Base-by-base conservation (phyloP, 2,329 filamentous ascomycete species). In the Paraphaeosphaeria sporulosa region DNA sequence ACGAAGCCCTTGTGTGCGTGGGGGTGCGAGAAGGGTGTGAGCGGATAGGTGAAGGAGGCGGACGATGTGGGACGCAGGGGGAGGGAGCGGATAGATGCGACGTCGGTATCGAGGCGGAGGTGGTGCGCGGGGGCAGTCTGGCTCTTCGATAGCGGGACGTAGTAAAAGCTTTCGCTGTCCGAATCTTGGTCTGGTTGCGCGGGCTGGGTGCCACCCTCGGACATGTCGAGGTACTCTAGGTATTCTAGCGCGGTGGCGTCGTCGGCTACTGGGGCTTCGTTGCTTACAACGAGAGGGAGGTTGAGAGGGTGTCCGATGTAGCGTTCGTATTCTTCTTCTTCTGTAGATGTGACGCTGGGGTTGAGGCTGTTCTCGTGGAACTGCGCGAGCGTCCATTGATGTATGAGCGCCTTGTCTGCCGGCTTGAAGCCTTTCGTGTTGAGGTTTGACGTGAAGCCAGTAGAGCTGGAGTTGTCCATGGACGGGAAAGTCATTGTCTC, bases 301-400 rank as follows among this genome's bases (percentile, higher is more conserved):
- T 90, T 94, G 58, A 96, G 89, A 1, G 95, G 94, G 72, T 99
- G 95, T 13, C 75, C 88, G 66, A 99, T 89, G 78, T 98, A 99
- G 25, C 90, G 88, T 60, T 89, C 86, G 75, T 99, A 99, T 75
- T 98, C 95, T 49, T 90, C 89, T 25, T 89, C 87, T 80, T 98
- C 94, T 42, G 87, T 85, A 8, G 85, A 79, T 8, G 87, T 90
- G 40, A 99, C 92, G 0, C 88, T 89, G 1, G 95, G 95, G 66
- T 97, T 91, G 47, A 98, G 84, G 5, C 92, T 95, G 74, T 94
- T 91, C 55, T 89, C 85, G 47, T 97, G 90, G 52, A 97, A 90
- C 72, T 96, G 90, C 19, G 90, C 90, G 50, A 97, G 90, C 0
- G 92, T 96, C 90, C 91, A 94, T 75, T 97, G 93, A 15, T 92